phyloP scores from a whole-genome alignment of 2,329 filamentous ascomycete genomes.

The Arthrobotrys conoides region DNA sequence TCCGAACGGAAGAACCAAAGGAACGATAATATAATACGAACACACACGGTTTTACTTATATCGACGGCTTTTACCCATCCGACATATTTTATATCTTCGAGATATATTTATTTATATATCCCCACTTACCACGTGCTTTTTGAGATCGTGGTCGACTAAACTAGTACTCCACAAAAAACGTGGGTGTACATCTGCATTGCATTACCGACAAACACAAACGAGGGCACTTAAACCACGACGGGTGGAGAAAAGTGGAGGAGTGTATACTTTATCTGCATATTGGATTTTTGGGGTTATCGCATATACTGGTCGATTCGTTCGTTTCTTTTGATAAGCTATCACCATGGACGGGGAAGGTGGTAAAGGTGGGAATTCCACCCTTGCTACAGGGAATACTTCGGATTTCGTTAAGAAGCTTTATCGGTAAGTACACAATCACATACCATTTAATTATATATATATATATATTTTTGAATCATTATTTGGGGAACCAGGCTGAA shows the following conservation, averaged over 20 bases:
- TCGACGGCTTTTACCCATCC: too few species aligned
- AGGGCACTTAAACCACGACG: background rate
- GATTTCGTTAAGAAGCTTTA: slow-evolving; percentile 61
- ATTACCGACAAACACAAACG: slow-evolving; percentile 17
- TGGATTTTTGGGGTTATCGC: too few species aligned
- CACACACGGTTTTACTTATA: too few species aligned
- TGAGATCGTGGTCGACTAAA: background rate
- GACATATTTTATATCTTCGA: background rate
- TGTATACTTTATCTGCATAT: too few species aligned
- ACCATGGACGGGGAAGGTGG: slow-evolving; percentile 11
- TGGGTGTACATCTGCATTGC: slow-evolving; percentile 17
- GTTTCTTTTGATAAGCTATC: background rate
- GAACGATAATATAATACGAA: too few species aligned
- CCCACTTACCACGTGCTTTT: slow-evolving; percentile 7
- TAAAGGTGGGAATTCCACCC: slow-evolving; percentile 26
- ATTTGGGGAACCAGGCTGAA: slow-evolving; percentile 1
- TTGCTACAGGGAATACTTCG: slow-evolving; percentile 38
- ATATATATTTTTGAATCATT: background rate
- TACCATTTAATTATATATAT: too few species aligned
- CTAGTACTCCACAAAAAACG: background rate
- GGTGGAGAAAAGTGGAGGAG: background rate
- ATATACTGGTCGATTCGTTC: background rate
- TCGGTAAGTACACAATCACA: slow-evolving; percentile 37
- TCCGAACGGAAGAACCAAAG: slow-evolving; percentile 5
- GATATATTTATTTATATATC: too few species aligned